A percentile compares a stretch with the other conserved stretches of the same genome.
Conservation (phyloP, 2,329 filamentous ascomycete species). For the Colletotrichum lindemuthianum region DNA sequence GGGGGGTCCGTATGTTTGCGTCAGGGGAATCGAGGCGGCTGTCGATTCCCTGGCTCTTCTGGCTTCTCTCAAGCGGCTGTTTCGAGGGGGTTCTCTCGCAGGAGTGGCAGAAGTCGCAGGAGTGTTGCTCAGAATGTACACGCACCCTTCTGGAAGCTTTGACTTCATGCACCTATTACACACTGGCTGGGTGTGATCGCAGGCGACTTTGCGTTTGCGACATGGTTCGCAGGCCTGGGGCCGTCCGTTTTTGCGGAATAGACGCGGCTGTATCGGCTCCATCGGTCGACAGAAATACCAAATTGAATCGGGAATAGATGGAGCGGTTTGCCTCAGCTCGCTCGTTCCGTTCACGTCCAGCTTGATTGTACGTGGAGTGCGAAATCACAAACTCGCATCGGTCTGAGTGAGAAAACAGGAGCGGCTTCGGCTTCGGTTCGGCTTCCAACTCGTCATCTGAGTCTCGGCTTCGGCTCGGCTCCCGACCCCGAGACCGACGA, state of each 20-base stretch:
- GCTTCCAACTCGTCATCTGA: neutral
- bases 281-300: neutral
- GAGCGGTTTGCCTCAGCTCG: neutral
- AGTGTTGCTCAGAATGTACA: slow-evolving; percentile 45
- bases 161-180: slow-evolving; percentile 52
- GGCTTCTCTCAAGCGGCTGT: slow-evolving; percentile 6
- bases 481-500: neutral
- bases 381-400: neutral
- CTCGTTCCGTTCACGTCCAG: neutral
- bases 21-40: slow-evolving; percentile 9
- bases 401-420: slow-evolving; percentile 7
- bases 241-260: slow-evolving; percentile 32
- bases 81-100: slow-evolving; percentile 2
- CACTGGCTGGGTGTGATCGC: slow-evolving; percentile 52
- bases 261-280: slow-evolving; percentile 22
- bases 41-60: slow-evolving; percentile 17
- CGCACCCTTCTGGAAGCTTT: slow-evolving; percentile 45
- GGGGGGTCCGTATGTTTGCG: neutral
- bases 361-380: neutral
- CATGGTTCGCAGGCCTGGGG: slow-evolving; percentile 48
- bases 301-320: neutral
- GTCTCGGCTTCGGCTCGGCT: slow-evolving; percentile 24
- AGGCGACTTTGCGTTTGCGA: slow-evolving; percentile 54
- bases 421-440: neutral
- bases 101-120: slow-evolving; percentile 10